phyloP scores from a whole-genome alignment of 2,329 filamentous ascomycete genomes.

The Biscogniauxia marginata region DNA sequence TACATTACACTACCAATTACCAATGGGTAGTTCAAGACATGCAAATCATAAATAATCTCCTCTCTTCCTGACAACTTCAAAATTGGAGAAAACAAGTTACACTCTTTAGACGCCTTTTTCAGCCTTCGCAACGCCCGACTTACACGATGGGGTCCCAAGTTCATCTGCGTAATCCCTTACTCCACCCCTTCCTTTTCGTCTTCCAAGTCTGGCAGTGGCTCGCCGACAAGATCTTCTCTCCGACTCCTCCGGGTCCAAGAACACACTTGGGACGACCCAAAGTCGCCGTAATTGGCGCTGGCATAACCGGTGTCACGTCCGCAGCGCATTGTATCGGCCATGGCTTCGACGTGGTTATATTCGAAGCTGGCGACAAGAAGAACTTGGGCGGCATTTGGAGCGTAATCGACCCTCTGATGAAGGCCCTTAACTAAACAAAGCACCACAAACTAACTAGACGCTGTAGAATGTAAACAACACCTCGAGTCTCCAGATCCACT shows the following conservation, averaged over 20 bases:
- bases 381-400: constrained; percentile 79
- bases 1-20: no score
- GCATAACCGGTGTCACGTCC: constrained; percentile 72
- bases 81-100: no score
- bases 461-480: constrained; percentile 74
- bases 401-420: constrained; percentile 42
- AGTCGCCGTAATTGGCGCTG: constrained; percentile 68
- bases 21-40: no score
- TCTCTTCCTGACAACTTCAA: no score
- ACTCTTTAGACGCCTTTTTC: no score
- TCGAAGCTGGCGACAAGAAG: constrained; percentile 67
- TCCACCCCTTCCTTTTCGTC: constrained; percentile 58
- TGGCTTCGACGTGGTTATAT: constrained; percentile 79
- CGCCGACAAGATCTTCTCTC: constrained; percentile 64
- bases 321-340: constrained; percentile 82
- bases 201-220: constrained; percentile 67
- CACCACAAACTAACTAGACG: not conserved
- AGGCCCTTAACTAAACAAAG: not conserved
- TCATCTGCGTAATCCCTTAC: constrained; percentile 38
- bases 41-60: no score
- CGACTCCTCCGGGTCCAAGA: constrained; percentile 62
- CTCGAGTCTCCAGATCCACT: constrained; percentile 80
- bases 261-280: constrained; percentile 59
- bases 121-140: no score
- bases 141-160: constrained; percentile 18